Conservation (phyloP, 148 eudicot genomes). For the Polygonum aviculare region DNA sequence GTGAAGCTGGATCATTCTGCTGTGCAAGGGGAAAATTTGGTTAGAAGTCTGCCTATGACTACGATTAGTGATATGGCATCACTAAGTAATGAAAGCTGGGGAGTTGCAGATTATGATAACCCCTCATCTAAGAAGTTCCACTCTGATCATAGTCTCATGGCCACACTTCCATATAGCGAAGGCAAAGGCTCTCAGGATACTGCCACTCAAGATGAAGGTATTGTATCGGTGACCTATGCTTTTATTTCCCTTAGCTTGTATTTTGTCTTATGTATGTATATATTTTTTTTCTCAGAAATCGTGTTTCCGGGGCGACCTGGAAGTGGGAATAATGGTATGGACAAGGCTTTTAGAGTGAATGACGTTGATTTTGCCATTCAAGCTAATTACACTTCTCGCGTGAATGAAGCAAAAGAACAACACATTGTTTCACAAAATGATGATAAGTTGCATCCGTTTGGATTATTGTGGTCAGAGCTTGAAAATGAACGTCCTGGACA, state of each 20-base stretch:
- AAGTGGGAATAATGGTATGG: conserved; percentile 38
- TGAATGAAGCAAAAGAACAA: conserved; percentile 30
- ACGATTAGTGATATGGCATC: conserved; percentile 32
- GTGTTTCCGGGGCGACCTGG: conserved; percentile 82
- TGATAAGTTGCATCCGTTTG: conserved; percentile 84
- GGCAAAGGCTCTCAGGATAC: conserved; percentile 43
- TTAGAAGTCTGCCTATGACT: conserved; percentile 17
- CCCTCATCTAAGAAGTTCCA: conserved; percentile 26
- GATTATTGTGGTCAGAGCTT: conserved; percentile 90
- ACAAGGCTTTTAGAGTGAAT: conserved; percentile 28
- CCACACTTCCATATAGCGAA: conserved; percentile 32
- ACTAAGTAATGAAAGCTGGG: conserved; percentile 39
- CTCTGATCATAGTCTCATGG: conserved; percentile 31
- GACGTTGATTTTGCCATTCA: conserved; percentile 31
- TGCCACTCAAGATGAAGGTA: conserved; percentile 79
- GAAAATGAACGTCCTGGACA: conserved; percentile 45
- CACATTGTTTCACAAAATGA: conserved; percentile 27
- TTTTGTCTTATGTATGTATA: background rate
- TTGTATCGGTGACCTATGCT: background rate
- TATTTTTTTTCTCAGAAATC: conserved; percentile 38
- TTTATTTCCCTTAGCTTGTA: background rate
- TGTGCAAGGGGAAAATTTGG: conserved; percentile 25
- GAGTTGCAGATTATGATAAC: conserved; percentile 37
- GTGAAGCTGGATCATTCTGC: conserved; percentile 32
- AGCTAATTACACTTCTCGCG: conserved; percentile 26